These are phyloP conservation scores for Boletus rubroflammeus DNA, from an alignment of 768 basidiomycete species.

Conservation along the genomic window DNA sequence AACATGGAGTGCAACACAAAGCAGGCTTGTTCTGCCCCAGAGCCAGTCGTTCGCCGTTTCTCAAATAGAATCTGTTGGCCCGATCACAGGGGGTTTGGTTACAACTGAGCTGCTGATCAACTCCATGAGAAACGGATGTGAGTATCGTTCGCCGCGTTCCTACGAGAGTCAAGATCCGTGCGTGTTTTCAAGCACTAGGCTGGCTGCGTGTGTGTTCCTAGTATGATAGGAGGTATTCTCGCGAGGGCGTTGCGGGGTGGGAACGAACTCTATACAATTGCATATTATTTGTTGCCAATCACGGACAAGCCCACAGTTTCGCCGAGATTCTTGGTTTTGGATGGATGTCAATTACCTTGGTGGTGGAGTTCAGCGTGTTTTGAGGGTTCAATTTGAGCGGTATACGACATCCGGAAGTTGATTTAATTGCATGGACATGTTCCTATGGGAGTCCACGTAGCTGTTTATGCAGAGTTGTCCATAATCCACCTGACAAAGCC, in stretches of 20 bases:
- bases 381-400: constrained; percentile 18
- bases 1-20: constrained; percentile 31
- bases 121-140: constrained; percentile 25
- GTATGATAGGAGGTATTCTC: constrained; percentile 8
- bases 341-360: background rate
- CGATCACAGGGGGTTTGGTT: background rate
- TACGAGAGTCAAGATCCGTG: constrained; percentile 27
- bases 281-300: constrained; percentile 8
- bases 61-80: background rate
- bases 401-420: background rate
- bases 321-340: background rate
- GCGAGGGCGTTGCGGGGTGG: constrained; percentile 23
- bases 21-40: constrained; percentile 22
- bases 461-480: background rate
- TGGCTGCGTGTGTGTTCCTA: constrained; percentile 12
- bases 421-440: background rate
- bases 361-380: constrained; percentile 16
- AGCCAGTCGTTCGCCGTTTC: background rate
- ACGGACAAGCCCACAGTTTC: background rate
- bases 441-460: background rate
- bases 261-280: constrained; percentile 16
- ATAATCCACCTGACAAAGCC: background rate
- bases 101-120: constrained; percentile 1
- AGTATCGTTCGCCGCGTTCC: constrained; percentile 10
- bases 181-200: constrained; percentile 27